Conservation (phyloP, 768 basidiomycete species). For the Steccherinum ochraceum region DNA sequence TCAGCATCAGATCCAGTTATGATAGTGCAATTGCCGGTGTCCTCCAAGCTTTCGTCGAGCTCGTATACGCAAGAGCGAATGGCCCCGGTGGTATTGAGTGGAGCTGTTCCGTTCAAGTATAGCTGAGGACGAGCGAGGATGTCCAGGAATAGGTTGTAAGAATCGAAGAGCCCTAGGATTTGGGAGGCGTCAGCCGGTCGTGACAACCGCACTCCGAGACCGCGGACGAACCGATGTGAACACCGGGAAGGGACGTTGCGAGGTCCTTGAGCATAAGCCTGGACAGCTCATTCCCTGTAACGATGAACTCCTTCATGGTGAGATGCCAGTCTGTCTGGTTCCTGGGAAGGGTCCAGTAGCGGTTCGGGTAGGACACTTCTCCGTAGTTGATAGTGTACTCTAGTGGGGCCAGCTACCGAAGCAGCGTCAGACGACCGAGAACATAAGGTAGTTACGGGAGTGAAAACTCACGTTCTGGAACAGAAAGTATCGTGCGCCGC, state of each 20-base stretch:
- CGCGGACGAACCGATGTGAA: conserved; percentile 48
- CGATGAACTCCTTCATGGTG: conserved; percentile 46
- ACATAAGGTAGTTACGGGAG: background rate
- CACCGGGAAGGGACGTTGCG: conserved; percentile 39
- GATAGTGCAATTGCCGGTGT: conserved; percentile 26
- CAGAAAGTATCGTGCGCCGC: conserved; percentile 56
- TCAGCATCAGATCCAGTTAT: conserved; percentile 40
- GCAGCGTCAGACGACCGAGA: background rate
- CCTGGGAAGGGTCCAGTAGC: conserved; percentile 42
- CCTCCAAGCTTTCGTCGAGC: conserved; percentile 21
- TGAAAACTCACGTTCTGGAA: conserved; percentile 50
- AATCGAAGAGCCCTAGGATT: conserved; percentile 49
- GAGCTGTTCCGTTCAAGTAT: conserved; percentile 61
- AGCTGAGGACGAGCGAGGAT: conserved; percentile 43
- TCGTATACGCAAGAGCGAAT: conserved; percentile 42
- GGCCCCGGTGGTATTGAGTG: conserved; percentile 51
- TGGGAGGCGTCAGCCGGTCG: background rate
- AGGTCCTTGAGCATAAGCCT: conserved; percentile 43
- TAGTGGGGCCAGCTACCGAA: conserved; percentile 52
- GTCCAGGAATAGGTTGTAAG: conserved; percentile 53
- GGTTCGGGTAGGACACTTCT: conserved; percentile 38
- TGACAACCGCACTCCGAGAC: background rate
- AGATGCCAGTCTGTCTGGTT: conserved; percentile 56
- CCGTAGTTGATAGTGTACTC: conserved; percentile 43
- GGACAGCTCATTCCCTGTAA: conserved; percentile 45